Percentiles rank a stretch among this genome's conserved stretches.
These are phyloP conservation scores for Pseudevernia furfuracea DNA, from an alignment of 495 filamentous ascomycete genomes.

Conservation along the genomic window DNA sequence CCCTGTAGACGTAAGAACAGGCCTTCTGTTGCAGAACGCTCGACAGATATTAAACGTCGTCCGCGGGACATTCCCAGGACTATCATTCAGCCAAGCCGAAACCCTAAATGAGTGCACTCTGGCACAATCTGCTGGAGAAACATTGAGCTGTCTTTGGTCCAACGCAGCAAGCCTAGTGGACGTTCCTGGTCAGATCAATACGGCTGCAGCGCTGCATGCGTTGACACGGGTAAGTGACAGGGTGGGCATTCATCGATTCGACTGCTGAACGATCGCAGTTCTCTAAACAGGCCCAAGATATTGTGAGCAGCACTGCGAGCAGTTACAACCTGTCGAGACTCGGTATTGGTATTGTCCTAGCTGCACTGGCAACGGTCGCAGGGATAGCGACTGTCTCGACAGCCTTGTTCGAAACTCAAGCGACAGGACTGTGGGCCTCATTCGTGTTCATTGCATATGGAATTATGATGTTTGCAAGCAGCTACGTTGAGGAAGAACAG, in stretches of 20 bases:
- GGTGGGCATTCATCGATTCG: constrained; percentile 17
- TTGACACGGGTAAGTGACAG: constrained; percentile 20
- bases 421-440: constrained; percentile 11
- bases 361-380: constrained; percentile 36
- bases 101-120: constrained; percentile 37
- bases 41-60: constrained; percentile 69
- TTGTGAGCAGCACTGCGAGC: constrained; percentile 81
- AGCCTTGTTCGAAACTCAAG: constrained; percentile 1
- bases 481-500: constrained; percentile 96
- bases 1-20: constrained; percentile 48
- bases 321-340: constrained; percentile 73
- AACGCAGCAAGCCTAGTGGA: constrained; percentile 23
- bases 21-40: constrained; percentile 67
- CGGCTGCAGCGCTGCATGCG: constrained; percentile 5
- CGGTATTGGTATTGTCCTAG: constrained; percentile 43
- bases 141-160: constrained; percentile 61
- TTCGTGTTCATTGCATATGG: constrained; percentile 53
- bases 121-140: constrained; percentile 43
- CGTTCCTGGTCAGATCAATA: not conserved
- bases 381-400: constrained; percentile 11
- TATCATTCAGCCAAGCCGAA: constrained; percentile 40
- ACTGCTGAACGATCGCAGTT: constrained; percentile 43
- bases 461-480: constrained; percentile 93
- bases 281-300: constrained; percentile 56
- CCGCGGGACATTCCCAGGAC: constrained; percentile 55